Evolutionary conservation across 1,284 basidiomycete species (phyloP), one percentile per base, ranked within the genome.

Genomic region (Tylopilus sp.): DNA sequence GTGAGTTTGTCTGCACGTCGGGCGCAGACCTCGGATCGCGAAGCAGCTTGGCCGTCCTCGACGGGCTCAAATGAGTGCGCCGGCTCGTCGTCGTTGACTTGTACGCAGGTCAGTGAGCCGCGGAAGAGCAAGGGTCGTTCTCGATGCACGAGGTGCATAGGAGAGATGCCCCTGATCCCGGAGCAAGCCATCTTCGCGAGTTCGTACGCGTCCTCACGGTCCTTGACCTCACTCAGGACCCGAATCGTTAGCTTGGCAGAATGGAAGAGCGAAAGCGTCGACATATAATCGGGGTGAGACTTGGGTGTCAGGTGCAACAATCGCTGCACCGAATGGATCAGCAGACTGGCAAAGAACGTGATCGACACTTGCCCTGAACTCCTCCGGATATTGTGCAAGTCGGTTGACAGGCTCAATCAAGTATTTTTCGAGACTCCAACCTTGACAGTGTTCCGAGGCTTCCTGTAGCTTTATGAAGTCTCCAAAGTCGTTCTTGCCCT

Each of bases 401-500:
- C 89, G 70, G 52, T 84, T 79, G 13, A 89, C 77, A 6, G 93
- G 92, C 59, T 91, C 85, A 47, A 85, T 72, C 41, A 95, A 67
- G 55, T 90, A 79, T 48, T 74, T 76, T 47, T 82, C 75, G 35
- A 96, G 69, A 25, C 71, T 77, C 77, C 84, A 82, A 8, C 80
- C 79, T 41, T 73, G 74, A 52, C 80, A 78, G 25, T 75, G 77
- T 8, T 70, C 62, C 12, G 72, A 68, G 6, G 67, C 66, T 61
- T 86, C 83, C 63, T 92, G 88, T 57, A 94, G 74, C 54, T 78
- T 72, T 11, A 96, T 74, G 65, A 94, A 96, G 63, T 91, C 88
- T 2, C 88, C 89, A 70, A 96, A 89, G 51, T 89, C 85, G 59
- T 74, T 82, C 15, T 69, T 65, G 15, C 68, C 63, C 53, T 85